Evolutionary conservation across 371 early-diverging fungal genomes (phyloP).

Genomic region (Choanephora cucurbitarum): DNA sequence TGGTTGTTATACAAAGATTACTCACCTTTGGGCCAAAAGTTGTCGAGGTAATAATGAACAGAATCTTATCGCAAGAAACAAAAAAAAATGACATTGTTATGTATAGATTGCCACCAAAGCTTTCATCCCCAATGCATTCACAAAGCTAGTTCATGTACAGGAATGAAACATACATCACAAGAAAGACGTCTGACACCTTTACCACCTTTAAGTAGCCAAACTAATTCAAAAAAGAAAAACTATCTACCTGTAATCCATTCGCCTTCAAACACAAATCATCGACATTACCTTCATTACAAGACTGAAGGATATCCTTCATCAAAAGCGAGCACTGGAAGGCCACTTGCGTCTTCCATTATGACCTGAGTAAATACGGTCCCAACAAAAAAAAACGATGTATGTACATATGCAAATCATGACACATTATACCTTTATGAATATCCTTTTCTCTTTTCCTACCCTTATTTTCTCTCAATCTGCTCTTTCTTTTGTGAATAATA

Average conservation of each 20-base stretch:
- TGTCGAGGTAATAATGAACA: slow-evolving; percentile 19
- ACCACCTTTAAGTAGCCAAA: background rate
- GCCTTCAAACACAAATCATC: background rate
- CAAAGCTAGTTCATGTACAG: slow-evolving; percentile 3
- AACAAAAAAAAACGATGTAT: too few relatives aligned
- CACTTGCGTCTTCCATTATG: slow-evolving; percentile 8
- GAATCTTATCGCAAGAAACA: too few relatives aligned
- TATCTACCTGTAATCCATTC: slow-evolving; percentile 3
- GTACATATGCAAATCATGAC: too few relatives aligned
- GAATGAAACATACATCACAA: background rate
- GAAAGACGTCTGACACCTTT: slow-evolving; percentile 3
- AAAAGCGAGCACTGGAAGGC: background rate
- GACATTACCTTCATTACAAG: slow-evolving; percentile 5
- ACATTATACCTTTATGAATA: too few relatives aligned
- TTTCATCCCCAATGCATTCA: slow-evolving; percentile 7
- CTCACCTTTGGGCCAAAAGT: slow-evolving; percentile 5
- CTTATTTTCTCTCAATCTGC: too few relatives aligned
- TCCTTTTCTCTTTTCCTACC: too few relatives aligned
- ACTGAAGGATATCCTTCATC: slow-evolving; percentile 11
- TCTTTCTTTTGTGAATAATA: too few relatives aligned
- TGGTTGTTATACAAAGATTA: slow-evolving; percentile 11
- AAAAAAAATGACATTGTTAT: too few relatives aligned
- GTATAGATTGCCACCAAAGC: slow-evolving; percentile 9
- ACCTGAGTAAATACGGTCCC: too few relatives aligned
- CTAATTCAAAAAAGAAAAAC: background rate